These are phyloP conservation scores for Chondrostereum purpureum DNA, from an alignment of 1,284 basidiomycete genomes.

Conservation along the genomic window DNA sequence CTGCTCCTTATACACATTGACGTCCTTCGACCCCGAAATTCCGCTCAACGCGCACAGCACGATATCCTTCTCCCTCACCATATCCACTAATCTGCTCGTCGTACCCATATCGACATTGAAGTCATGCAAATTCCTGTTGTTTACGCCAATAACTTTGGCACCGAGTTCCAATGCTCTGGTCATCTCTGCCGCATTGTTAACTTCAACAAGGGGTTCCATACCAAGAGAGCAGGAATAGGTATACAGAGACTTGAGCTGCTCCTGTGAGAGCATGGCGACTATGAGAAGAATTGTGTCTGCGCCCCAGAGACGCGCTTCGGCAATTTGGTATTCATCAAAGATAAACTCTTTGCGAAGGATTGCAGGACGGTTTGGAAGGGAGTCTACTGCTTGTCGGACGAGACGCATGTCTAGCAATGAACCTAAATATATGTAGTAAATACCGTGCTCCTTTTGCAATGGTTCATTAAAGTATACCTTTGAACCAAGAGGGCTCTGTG, in stretches of 20 bases:
- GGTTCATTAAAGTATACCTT: constrained; percentile 47
- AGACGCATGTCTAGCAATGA: constrained; percentile 88
- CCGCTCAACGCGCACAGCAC: constrained; percentile 90
- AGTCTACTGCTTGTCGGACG: constrained; percentile 78
- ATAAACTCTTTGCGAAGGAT: constrained; percentile 98
- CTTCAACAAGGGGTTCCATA: constrained; percentile 98
- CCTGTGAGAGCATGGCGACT: constrained; percentile 85
- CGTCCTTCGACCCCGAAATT: constrained; percentile 76
- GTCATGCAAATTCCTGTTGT: constrained; percentile 96
- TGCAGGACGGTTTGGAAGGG: constrained; percentile 85
- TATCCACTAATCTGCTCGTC: constrained; percentile 85
- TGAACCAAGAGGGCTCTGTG: constrained; percentile 96
- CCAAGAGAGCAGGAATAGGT: constrained; percentile 75
- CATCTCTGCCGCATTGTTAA: constrained; percentile 94
- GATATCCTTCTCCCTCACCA: constrained; percentile 71
- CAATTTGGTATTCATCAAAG: constrained; percentile 90
- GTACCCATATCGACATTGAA: constrained; percentile 98
- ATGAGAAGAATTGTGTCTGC: constrained; percentile 95
- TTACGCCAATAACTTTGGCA: constrained; percentile 93
- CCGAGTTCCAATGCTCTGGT: constrained; percentile 79
- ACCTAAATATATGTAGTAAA: constrained; percentile 62
- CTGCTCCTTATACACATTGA: constrained; percentile 77
- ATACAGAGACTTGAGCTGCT: constrained; percentile 77
- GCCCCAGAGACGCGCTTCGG: constrained; percentile 87
- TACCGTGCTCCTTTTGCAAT: too few species aligned